These are phyloP conservation scores for Elasticomyces elasticus DNA, from an alignment of 495 filamentous ascomycete species.

Conservation along the genomic window DNA sequence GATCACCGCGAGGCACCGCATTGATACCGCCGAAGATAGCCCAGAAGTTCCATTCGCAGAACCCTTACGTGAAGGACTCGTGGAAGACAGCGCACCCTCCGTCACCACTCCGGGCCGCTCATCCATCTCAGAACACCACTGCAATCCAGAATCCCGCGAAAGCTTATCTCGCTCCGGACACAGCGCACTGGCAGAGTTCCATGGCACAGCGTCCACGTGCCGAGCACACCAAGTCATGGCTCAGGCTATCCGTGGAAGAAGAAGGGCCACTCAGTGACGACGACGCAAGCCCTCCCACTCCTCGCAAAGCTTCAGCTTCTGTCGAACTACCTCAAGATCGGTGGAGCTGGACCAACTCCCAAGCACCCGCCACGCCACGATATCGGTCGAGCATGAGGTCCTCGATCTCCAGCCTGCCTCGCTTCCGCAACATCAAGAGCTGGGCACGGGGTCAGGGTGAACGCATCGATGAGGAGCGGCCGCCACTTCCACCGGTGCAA, in stretches of 20 bases:
- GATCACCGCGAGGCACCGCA: neutral
- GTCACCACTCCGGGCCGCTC: too few relatives aligned
- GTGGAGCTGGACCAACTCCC: conserved; percentile 21
- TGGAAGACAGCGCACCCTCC: conserved; percentile 7
- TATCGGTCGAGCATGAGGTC: conserved; percentile 5
- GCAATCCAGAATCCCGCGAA: neutral
- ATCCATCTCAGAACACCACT: neutral
- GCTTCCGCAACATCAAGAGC: conserved; percentile 9
- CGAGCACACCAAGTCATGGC: neutral
- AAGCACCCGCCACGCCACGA: conserved; percentile 18
- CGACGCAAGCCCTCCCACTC: neutral
- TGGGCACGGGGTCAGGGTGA: conserved; percentile 2
- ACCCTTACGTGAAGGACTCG: conserved; percentile 8
- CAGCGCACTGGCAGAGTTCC: neutral
- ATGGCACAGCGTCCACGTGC: neutral
- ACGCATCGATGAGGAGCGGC: conserved; percentile 9
- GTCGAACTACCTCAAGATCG: neutral
- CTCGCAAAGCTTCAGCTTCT: neutral
- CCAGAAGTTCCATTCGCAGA: conserved; percentile 12
- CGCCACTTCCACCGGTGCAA: neutral
- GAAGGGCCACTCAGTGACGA: neutral
- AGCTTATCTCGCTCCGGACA: neutral
- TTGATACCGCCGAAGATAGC: conserved; percentile 3
- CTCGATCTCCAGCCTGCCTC: conserved; percentile 5
- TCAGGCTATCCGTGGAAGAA: neutral